Base-by-base conservation (phyloP, 2,329 filamentous ascomycete genomes). In the Epichloe scottii region DNA sequence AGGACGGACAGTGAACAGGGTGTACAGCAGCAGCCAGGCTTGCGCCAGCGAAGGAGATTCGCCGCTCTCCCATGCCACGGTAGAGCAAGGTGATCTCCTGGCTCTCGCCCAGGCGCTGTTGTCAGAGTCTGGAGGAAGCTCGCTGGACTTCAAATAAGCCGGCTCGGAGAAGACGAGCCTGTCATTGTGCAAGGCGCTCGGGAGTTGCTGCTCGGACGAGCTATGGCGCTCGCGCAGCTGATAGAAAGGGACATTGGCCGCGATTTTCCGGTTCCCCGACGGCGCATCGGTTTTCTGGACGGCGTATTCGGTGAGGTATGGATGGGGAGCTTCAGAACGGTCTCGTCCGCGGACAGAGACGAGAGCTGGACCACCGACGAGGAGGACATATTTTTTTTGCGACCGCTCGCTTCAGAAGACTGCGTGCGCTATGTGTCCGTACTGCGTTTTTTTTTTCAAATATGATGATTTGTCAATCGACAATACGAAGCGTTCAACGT, bases 81-180 rank as follows among this genome's bases (percentile, higher is more conserved):
- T 63, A 41, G 73, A 71, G 49, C 68, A 67, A 3, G 76, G 76
- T 4, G 74, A 75, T 52, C 76, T 72, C 37, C 75, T 67, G n/a
- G 76, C 72, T n/a, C 76, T 68, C 5, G 71, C 76, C 76, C 76
- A 79, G 46, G 74, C 65, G 44, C 73, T 76, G 63, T 79, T 79
- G 64, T 78, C 75, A 52, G 74, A 75, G 43, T 67, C 65, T 38
- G 71, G 60, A 4, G 73, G 73, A 15, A 73, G 65, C 57, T 75
- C 71, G 60, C 69, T 73, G 12, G 72, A 75, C 58, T 74, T 75
- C 50, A 74, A 70, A 55, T 70, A 66, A 37, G 66, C 58, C 37
- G 71, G 73, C 53, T 74, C 69, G 26, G 71, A 67, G 61, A 76
- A 74, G 63, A 63, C 66, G 54, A 76, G 60, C 14, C 59, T 53